Base-by-base conservation (phyloP, 2,329 filamentous ascomycete species). In the Falciphora oryzae region DNA sequence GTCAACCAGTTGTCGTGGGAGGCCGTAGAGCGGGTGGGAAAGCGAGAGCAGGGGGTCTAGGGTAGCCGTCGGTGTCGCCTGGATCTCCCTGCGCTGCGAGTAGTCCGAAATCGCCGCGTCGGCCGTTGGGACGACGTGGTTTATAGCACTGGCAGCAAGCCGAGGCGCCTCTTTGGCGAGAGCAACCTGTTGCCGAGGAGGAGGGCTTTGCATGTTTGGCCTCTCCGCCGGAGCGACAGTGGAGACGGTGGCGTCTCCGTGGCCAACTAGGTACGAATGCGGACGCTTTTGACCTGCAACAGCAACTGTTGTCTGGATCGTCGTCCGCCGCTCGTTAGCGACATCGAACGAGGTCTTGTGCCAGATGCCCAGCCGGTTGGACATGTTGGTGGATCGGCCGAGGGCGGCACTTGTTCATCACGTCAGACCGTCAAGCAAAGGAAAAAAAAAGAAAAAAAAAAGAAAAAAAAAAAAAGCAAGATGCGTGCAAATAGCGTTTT, bases 11-110 rank as follows among this genome's bases (percentile, higher is more conserved):
- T 79, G 75, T 0, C 75, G 68, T 3, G 89, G 86, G 18, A 93
- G 78, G 11, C 78, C 83, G 76, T 92, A 93, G 56, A 77, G 77
- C 1, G 83, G 78, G 73, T 92, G 85, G 5, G 81, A 81, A 35
- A 93, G 78, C 18, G 82, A 85, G 25, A 92, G 79, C 65, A 83
- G 77, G 11, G 83, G 81, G 68, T 89, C 84, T 32, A 74, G 66
- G 16, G 77, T 76, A 4, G 80, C 75, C 1, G 80, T 81, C 1
- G 86, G 85, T 6, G 85, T 88, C 13, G 83, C 79, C 57, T 79
- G 76, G 61, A 86, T 75, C 3, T 70, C 69, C 62, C 75, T 78
- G 62, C 86, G 79, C 70, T 89, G 87, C 0, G 85, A 83, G 70
- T 86, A 86, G 66, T 87, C 83, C 22, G 81, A 82, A 2, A 75